Evolutionary conservation across 1,284 basidiomycete species (phyloP).

Genomic region (Sparassis latifolia): DNA sequence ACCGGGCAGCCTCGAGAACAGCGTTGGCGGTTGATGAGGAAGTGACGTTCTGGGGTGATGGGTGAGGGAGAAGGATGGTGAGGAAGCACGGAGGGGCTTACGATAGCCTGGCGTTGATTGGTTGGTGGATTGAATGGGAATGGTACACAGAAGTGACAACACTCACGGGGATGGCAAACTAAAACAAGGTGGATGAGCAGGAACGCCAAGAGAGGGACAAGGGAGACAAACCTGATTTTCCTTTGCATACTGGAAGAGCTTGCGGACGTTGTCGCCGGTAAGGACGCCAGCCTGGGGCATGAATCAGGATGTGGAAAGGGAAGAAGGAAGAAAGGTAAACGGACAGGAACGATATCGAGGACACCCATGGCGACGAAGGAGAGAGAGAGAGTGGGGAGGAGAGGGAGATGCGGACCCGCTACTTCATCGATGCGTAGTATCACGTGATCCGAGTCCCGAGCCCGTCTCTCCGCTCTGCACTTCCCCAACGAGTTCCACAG

Average conservation of each 20-base stretch:
- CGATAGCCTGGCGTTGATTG: slow-evolving; percentile 51
- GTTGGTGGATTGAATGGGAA: slow-evolving; percentile 2
- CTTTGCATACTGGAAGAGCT: slow-evolving; percentile 85
- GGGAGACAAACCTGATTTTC: slow-evolving; percentile 61
- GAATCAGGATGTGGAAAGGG: background rate
- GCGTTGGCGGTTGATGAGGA: slow-evolving; percentile 87
- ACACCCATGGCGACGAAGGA: slow-evolving; percentile 45
- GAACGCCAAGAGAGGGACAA: background rate
- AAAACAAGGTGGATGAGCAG: slow-evolving; percentile 1
- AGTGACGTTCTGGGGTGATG: slow-evolving; percentile 61
- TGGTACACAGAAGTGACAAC: background rate
- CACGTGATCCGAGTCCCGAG: no score
- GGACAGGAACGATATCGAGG: slow-evolving; percentile 65
- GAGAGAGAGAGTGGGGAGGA: slow-evolving; percentile 8
- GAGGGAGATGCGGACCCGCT: background rate
- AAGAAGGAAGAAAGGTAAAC: slow-evolving; percentile 20
- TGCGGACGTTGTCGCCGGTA: slow-evolving; percentile 82
- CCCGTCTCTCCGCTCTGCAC: no score
- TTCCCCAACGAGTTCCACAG: no score
- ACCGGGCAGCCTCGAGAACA: slow-evolving; percentile 85
- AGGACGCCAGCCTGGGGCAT: slow-evolving; percentile 71
- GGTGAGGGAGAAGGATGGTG: slow-evolving; percentile 9
- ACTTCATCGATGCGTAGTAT: background rate
- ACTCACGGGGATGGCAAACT: slow-evolving; percentile 86
- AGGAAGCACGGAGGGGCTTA: slow-evolving; percentile 34